These are phyloP conservation scores for Neoscytalidium dimidiatum DNA, from an alignment of 2,329 filamentous ascomycete species.

Conservation along the genomic window DNA sequence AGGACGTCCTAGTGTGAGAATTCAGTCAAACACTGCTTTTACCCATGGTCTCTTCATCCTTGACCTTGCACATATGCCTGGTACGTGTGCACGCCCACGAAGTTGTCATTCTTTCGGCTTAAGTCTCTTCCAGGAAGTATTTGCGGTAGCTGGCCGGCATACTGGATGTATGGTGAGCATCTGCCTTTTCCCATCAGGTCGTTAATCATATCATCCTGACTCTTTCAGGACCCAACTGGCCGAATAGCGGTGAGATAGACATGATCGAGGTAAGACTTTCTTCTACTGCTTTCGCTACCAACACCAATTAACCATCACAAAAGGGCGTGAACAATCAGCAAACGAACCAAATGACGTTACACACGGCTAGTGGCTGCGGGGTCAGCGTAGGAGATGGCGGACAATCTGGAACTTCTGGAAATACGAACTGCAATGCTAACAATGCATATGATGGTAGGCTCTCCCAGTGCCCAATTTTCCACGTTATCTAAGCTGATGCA, in stretches of 20 bases:
- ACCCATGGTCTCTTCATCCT: constrained; percentile 41
- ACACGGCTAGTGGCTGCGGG: constrained; percentile 37
- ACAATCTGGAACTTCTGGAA: constrained; percentile 32
- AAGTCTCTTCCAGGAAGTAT: neutral
- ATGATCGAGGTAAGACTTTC: constrained; percentile 22
- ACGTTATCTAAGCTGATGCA: neutral
- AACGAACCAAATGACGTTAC: constrained; percentile 40
- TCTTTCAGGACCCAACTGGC: constrained; percentile 43
- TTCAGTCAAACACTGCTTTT: constrained; percentile 39
- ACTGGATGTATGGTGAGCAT: constrained; percentile 27
- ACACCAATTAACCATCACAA: constrained; percentile 26
- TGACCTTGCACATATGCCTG: constrained; percentile 43
- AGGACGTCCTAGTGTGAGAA: constrained; percentile 38
- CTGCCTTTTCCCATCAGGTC: neutral
- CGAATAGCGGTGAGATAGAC: constrained; percentile 39
- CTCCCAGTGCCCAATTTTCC: too few relatives aligned
- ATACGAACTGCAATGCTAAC: constrained; percentile 38
- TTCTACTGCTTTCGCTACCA: neutral
- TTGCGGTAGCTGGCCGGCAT: constrained; percentile 44
- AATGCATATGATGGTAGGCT: constrained; percentile 29
- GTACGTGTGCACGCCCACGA: constrained; percentile 22
- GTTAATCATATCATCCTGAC: neutral
- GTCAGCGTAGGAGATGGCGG: constrained; percentile 35
- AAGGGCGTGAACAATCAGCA: constrained; percentile 41
- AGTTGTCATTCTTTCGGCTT: neutral